phyloP scores from a whole-genome alignment of 495 filamentous ascomycete species.

The Aspergillus ellipticus region DNA sequence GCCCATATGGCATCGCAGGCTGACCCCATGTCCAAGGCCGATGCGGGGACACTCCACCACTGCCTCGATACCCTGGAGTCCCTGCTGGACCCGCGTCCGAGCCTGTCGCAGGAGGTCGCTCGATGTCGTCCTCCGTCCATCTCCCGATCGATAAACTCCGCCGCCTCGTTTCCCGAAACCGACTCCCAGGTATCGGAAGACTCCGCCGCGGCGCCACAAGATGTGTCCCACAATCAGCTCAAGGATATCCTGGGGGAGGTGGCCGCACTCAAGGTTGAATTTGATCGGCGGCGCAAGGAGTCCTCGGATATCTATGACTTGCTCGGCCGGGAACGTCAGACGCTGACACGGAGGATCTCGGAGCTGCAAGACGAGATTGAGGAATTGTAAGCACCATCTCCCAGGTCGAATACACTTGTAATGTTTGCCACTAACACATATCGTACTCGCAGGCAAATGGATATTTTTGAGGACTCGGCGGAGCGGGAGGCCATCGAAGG shows the following conservation, averaged over 20 bases:
- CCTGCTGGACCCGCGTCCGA: constrained; percentile 27
- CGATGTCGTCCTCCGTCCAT: constrained; percentile 13
- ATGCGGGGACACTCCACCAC: constrained; percentile 21
- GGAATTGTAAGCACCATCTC: constrained; percentile 28
- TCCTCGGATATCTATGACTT: constrained; percentile 31
- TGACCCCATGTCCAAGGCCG: constrained; percentile 11
- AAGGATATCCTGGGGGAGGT: constrained; percentile 24
- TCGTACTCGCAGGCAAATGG: constrained; percentile 21
- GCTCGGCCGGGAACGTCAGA: constrained; percentile 27
- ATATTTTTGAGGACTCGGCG: constrained; percentile 31
- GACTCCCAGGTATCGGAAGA: not conserved
- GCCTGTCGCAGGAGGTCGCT: constrained; percentile 18
- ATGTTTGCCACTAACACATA: not conserved
- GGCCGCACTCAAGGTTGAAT: constrained; percentile 23
- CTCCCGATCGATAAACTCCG: not conserved
- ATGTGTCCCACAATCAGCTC: constrained; percentile 19
- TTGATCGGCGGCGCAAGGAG: constrained; percentile 30
- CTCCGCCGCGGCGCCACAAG: not conserved
- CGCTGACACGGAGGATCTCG: constrained; percentile 19
- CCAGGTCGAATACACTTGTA: not conserved
- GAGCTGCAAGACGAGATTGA: constrained; percentile 31
- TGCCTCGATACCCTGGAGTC: constrained; percentile 32
- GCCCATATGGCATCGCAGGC: constrained; percentile 19
- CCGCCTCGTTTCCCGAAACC: not conserved
- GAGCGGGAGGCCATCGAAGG: constrained; percentile 37